Base-by-base conservation (phyloP, 73 alveolate species). In the Symbiodinium natans region DNA sequence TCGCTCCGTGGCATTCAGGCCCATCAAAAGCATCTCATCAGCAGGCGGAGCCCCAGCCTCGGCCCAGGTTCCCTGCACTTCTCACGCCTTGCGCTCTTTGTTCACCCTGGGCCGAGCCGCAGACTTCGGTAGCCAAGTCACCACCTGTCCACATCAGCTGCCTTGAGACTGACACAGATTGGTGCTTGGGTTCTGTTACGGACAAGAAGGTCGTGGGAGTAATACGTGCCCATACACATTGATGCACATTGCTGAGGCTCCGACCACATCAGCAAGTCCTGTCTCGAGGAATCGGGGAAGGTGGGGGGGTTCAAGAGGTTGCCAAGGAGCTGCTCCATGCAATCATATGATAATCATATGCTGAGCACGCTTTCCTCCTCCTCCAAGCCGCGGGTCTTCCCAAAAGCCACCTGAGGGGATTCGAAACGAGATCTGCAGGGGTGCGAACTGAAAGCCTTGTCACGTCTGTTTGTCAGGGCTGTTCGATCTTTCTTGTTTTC, bases 1-100 rank as follows among this genome's bases (percentile, higher is more conserved):
- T 25, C 94, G 94, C 83, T 86, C 94, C 29, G 94, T 34, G 77
- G 94, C 82, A 36, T 86, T 80, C 68, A 86, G 42, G 42, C 94
- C 94, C 84, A 52, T 80, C 42, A 86, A 27, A 23, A 52, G 94
- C 94, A 86, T 86, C 94, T 86, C 94, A 11, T 56, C 84, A 13
- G 94, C 94, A 15, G 94, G 94, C 7, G 94, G 94, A 0, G 94
- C 94, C 5, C 94, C 94, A 15, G 94, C 94, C 94, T 86, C 34
- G 23, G 42, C 41, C 11, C 27, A 31, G 13, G 59, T 13, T 13
- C 59, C 59, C 13, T 46, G 59, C 59, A 46, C 59, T 13, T 46
- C 13, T 13, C 6, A 46, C 59, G 13, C 59, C 59, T 46, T 46
- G 59, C 59, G 59, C 59, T 46, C 21, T 46, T 13, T 46, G 13